Evolutionary conservation across 192 early-diverging fungal species (phyloP), one percentile per base, ranked within the genome.

Genomic region (Linnemannia hyalina): DNA sequence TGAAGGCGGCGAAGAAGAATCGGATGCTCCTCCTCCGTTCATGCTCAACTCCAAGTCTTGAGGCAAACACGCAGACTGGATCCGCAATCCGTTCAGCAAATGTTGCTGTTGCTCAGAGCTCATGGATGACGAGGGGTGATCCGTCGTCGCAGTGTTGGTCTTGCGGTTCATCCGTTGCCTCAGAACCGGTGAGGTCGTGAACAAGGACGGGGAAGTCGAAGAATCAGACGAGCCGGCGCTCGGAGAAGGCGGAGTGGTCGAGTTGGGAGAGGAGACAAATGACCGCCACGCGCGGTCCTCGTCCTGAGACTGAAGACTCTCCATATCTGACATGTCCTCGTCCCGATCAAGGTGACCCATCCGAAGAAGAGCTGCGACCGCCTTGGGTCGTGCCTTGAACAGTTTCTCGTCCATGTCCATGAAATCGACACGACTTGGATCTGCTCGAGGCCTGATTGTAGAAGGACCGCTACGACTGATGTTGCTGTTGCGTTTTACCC

Each of bases 291-390:
- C 57, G 0, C 75, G 84, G 26, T 71, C 84, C 6, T 86, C 84
- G 5, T 85, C 84, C 29, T 81, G 77, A 1, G 77, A 79, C n/a
- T 81, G 84, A n/a, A 80, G 42, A 32, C 78, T 77, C 74, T 86
- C 79, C 79, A 80, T 86, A 38, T 86, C 84, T 9, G 84, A 86
- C 84, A 86, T 86, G 68, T 86, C 79, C 72, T 86, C 84, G 20
- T 77, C 84, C 1, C 70, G 72, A 18, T 72, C 78, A 36, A 54
- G 32, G 32, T 29, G 70, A 10, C 55, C 70, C 73, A 75, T 73
- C 40, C 73, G 65, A 3, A 35, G 77, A 1, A 76, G 42, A 10
- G 74, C 83, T 13, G 78, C 60, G 9, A 86, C 29, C 4, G 79
- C 82, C 29, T 70, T 83, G 38, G 82, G 82, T 72, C 69, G 68